Conservation (phyloP, 257 asterid genomes). For the Solanum paucissectum region DNA sequence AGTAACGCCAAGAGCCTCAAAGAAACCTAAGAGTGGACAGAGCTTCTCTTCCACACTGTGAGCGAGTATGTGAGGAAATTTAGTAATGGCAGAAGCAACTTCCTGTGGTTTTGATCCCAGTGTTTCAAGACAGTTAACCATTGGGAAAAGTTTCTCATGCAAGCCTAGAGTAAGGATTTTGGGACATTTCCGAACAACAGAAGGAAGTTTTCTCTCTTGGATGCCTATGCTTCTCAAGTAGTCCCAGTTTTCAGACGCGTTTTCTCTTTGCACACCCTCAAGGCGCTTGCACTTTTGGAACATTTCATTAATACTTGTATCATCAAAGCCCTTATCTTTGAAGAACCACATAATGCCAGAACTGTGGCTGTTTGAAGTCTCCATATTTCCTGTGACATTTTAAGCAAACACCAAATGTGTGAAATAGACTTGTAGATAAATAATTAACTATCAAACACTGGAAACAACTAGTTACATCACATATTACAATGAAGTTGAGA, state of each 20-base stretch:
- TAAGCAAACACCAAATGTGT: background rate
- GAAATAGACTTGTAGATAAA: background rate
- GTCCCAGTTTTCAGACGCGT: constrained; percentile 88
- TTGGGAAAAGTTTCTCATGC: constrained; percentile 70
- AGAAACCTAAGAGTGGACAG: constrained; percentile 90
- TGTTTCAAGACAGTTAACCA: constrained; percentile 69
- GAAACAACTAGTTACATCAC: background rate
- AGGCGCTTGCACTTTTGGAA: constrained; percentile 81
- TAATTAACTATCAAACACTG: background rate
- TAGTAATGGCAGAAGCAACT: constrained; percentile 71
- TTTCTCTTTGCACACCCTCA: constrained; percentile 47
- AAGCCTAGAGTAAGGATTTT: constrained; percentile 72
- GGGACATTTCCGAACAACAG: constrained; percentile 68
- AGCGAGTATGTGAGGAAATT: constrained; percentile 73
- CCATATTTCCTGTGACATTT: constrained; percentile 54
- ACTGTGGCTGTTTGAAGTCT: constrained; percentile 41
- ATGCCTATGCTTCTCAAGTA: constrained; percentile 87
- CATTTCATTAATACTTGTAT: constrained; percentile 55
- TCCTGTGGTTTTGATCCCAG: constrained; percentile 73
- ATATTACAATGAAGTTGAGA: background rate
- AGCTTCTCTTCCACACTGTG: constrained; percentile 92
- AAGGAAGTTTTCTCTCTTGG: constrained; percentile 79
- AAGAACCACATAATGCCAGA: constrained; percentile 92
- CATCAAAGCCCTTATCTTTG: constrained; percentile 85
- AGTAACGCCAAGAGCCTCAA: constrained; percentile 77